phyloP scores from a whole-genome alignment of 2,329 filamentous ascomycete genomes.

The Lojkania enalia region DNA sequence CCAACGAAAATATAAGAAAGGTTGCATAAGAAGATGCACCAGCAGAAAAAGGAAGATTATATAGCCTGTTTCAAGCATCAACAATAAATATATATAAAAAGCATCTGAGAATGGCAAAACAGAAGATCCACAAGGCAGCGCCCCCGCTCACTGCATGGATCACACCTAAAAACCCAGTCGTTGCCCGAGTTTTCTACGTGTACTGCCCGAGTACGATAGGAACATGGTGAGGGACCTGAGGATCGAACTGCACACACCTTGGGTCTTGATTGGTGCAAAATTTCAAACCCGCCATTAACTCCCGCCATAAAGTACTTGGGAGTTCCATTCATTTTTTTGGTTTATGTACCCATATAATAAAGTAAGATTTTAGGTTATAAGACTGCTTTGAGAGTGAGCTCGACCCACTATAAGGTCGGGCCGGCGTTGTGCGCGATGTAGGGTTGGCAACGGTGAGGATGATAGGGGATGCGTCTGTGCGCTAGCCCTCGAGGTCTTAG shows the following conservation, averaged over 20 bases:
- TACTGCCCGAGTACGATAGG: neutral
- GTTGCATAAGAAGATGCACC: neutral
- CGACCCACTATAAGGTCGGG: no score
- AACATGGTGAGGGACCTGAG: neutral
- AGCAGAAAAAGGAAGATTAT: neutral
- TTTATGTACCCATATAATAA: no score
- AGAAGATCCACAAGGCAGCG: neutral
- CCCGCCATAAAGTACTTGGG: no score
- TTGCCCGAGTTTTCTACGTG: neutral
- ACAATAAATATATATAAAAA: neutral
- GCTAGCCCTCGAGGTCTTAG: no score
- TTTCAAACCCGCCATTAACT: neutral
- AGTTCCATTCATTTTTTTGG: no score
- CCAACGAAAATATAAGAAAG: neutral
- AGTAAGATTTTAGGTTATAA: no score
- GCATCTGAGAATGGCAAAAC: neutral
- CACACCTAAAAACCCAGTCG: neutral
- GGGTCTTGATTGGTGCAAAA: no score
- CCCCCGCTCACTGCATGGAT: neutral
- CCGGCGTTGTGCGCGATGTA: no score
- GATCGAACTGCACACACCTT: neutral
- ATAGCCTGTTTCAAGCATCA: neutral
- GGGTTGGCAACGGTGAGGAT: no score
- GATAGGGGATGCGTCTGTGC: no score
- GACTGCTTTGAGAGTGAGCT: no score